Evolutionary conservation across 805 yeast species (phyloP), one percentile per base, ranked within the genome.

Genomic region (Isabelozyma rhagii): DNA sequence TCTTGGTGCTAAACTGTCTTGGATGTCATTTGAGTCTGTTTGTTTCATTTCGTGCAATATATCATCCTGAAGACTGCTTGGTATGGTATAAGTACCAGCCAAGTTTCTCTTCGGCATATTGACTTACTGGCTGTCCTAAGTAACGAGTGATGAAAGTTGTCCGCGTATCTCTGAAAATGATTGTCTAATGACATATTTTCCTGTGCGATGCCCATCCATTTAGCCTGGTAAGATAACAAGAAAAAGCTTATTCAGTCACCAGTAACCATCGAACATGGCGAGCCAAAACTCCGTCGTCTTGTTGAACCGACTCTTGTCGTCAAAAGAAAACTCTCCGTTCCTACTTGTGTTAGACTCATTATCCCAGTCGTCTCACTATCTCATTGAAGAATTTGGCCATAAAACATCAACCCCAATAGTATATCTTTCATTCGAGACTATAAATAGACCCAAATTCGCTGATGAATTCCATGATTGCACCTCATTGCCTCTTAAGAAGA

Each of bases 251-350:
- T 6, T 41, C 43, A 4, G 7, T 41, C 43, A 41, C 9, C 43
- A n/a, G 10, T 14, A 18, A n/a, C 5, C n/a, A 31, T 13, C n/a
- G 5, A 40, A 27, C 15, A 70, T 71, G 75, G 55, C 71, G 13
- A 55, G 61, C 3, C 75, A 69, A 50, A 66, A 59, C 42, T 64
- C 77, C 4, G 51, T 64, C 5, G 85, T 86, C 31, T 71, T 91
- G 5, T 71, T 92, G 49, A 82, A 78, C 43, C 71, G 98, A 51
- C 71, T 89, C 6, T 65, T 94, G 3, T 67, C 83, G 3, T 68
- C 89, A 46, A 87, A 84, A 55, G 98, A 94, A 59, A 66, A 67
- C 18, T 79, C 93, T 0, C 96, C 96, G 0, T 80, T 93, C 48
- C 64, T 89, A 3, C 72, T 93, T 4, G 72, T 87, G 4, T 61